These are phyloP conservation scores for Coniophora puteana DNA, from an alignment of 1,284 basidiomycete species.

Conservation along the genomic window DNA sequence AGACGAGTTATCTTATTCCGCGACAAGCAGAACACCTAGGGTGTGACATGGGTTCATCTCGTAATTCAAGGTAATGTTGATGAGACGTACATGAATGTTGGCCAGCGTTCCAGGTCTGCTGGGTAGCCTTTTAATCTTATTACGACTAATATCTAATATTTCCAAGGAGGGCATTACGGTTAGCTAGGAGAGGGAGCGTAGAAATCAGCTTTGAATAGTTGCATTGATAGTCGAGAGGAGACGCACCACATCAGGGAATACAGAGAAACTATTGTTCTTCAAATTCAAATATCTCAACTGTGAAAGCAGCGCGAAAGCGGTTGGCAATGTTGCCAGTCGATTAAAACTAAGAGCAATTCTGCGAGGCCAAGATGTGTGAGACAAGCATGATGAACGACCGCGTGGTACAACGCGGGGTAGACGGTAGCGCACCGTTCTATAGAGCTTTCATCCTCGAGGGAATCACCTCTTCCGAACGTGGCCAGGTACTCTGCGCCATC, in stretches of 20 bases:
- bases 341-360: constrained; percentile 91
- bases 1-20: constrained; percentile 82
- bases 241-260: constrained; percentile 86
- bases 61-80: constrained; percentile 4
- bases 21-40: constrained; percentile 88
- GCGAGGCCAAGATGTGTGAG: constrained; percentile 7
- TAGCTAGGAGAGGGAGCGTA: constrained; percentile 54
- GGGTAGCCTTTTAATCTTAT: constrained; percentile 84
- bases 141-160: constrained; percentile 92
- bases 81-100: constrained; percentile 64
- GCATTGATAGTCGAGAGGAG: background rate
- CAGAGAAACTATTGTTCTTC: constrained; percentile 81
- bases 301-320: constrained; percentile 73
- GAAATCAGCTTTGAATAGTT: constrained; percentile 10
- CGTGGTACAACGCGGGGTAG: constrained; percentile 5
- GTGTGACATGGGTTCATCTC: constrained; percentile 5
- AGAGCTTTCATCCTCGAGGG: constrained; percentile 46
- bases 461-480: constrained; percentile 48
- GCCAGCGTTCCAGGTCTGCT: constrained; percentile 76
- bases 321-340: constrained; percentile 75
- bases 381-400: constrained; percentile 8
- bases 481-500: constrained; percentile 74
- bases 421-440: constrained; percentile 63
- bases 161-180: constrained; percentile 86
- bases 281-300: constrained; percentile 91